Evolutionary conservation across 495 filamentous ascomycete species (phyloP).

Genomic region (Penicillium chermesinum): DNA sequence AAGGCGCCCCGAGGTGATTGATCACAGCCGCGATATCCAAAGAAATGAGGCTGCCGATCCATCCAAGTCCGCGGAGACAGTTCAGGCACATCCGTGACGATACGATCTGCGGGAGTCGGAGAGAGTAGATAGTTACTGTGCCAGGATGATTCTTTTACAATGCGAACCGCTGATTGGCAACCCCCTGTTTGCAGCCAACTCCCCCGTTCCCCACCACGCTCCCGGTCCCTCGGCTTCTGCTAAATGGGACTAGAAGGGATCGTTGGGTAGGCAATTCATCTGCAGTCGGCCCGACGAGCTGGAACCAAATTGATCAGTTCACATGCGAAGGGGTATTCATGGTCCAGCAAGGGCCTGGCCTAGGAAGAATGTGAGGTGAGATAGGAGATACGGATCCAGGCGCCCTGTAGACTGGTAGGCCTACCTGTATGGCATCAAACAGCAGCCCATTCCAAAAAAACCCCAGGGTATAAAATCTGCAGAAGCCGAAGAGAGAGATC

Average conservation of each 20-base stretch:
- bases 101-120: too few species aligned
- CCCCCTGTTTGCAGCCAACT: constrained; percentile 13
- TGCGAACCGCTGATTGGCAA: constrained; percentile 6
- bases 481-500: not conserved
- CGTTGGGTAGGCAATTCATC: constrained; percentile 11
- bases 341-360: too few species aligned
- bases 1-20: not conserved
- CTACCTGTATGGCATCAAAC: too few species aligned
- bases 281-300: constrained; percentile 13
- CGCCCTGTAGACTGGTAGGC: not conserved
- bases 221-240: constrained; percentile 9
- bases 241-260: constrained; percentile 8
- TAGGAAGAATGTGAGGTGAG: constrained; percentile 15
- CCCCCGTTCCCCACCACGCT: constrained; percentile 2
- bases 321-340: constrained; percentile 10
- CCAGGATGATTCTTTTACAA: too few species aligned
- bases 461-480: not conserved
- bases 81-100: too few species aligned
- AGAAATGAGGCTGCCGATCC: not conserved
- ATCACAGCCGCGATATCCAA: not conserved
- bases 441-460: too few species aligned
- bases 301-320: constrained; percentile 2
- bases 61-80: not conserved
- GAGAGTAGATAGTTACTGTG: too few species aligned
- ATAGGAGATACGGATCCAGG: not conserved